Base-by-base conservation (phyloP, 805 yeast species). In the Pichia scutulata region DNA sequence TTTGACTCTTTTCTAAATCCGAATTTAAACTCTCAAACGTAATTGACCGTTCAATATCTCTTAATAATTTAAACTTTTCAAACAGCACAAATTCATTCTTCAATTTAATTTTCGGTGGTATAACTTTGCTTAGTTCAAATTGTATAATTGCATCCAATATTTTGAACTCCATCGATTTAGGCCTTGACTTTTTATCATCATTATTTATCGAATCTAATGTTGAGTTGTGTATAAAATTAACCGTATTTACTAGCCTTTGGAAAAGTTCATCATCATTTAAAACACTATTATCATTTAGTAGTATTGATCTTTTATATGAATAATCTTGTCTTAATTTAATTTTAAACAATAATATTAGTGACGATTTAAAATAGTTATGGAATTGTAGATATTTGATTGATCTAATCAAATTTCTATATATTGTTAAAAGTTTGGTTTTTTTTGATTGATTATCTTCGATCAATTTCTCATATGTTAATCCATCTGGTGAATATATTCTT, bases 151-250 rank as follows among this genome's bases (percentile, higher is more conserved):
- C 46, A 16, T 51, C 47, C 4, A 61, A 21, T 2, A 62, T 50
- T 30, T 49, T 51, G 22, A 26, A 53, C 33, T 60, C 65, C 18
- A 44, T 41, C 2, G 39, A 26, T 14, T 33, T 18, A 1, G 54
- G 52, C 6, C 46, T n/a, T 30, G 41, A 28, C 47, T 45, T 44
- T 50, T 39, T 26, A 23, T 28, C n/a, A 28, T 3, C 7, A 28
- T 52, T 46, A 13, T 26, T n/a, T 7, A 23, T 46, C 7, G 28
- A 28, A 33, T 48, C 46, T n/a, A 54, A 46, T 39, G 61, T 54
- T 2, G 64, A 57, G 49, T 64, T 64, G 36, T 58, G 55, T 7
- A 61, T 42, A 46, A 64, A 63, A 41, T 60, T 59, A 13, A 64
- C 43, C 1, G 66, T 56, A 37, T 62, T 60, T 3, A 60, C 45